These are phyloP conservation scores for Pseudogymnoascus sp. DNA, from an alignment of 2,329 filamentous ascomycete genomes.

Conservation along the genomic window DNA sequence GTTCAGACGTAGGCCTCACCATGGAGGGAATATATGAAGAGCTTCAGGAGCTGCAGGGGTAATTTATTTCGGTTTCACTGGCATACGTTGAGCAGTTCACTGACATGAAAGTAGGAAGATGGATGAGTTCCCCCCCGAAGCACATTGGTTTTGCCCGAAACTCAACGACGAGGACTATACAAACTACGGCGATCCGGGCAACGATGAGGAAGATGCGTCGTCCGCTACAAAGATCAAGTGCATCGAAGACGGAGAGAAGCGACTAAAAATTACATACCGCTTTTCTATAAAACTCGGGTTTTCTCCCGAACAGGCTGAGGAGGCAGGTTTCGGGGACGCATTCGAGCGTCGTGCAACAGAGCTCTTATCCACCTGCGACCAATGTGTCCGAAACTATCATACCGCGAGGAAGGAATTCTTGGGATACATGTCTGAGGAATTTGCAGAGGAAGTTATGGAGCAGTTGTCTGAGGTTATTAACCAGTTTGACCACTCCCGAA, in stretches of 20 bases:
- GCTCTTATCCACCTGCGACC: slow-evolving; percentile 58
- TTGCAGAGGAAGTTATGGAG: slow-evolving; percentile 43
- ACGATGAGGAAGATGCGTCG: slow-evolving; percentile 42
- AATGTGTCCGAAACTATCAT: slow-evolving; percentile 70
- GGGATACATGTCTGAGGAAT: slow-evolving; percentile 50
- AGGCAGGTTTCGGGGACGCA: slow-evolving; percentile 46
- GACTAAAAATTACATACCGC: slow-evolving; percentile 58
- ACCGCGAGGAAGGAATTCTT: slow-evolving; percentile 58
- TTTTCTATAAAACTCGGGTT: slow-evolving; percentile 65
- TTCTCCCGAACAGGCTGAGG: slow-evolving; percentile 48
- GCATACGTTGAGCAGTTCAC: not conserved
- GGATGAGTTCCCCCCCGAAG: slow-evolving; percentile 28
- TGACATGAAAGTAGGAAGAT: not conserved
- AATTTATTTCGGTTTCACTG: not conserved
- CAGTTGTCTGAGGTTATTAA: slow-evolving; percentile 52
- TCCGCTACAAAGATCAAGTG: slow-evolving; percentile 44
- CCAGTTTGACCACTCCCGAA: slow-evolving; percentile 53
- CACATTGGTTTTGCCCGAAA: slow-evolving; percentile 65
- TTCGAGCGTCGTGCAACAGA: slow-evolving; percentile 53
- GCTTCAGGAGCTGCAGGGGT: slow-evolving; percentile 3
- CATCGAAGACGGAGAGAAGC: slow-evolving; percentile 48
- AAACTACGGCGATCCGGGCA: slow-evolving; percentile 53
- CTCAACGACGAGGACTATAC: slow-evolving; percentile 55
- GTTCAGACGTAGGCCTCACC: slow-evolving; percentile 1
- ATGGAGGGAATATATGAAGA: slow-evolving; percentile 11